Conservation (phyloP, 2,329 filamentous ascomycete genomes). For the Fusarium penzigii region DNA sequence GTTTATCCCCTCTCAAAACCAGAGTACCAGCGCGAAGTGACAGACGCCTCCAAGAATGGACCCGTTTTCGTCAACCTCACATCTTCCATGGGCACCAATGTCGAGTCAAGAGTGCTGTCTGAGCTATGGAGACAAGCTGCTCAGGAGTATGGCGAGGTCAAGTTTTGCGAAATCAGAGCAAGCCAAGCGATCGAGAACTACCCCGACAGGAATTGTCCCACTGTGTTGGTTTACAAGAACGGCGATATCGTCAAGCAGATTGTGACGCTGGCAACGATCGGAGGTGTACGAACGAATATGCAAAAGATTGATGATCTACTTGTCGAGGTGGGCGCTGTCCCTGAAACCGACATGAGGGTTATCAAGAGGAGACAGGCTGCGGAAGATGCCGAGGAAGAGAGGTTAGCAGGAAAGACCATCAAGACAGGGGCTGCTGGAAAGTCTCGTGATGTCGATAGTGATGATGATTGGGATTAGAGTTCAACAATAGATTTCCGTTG, state of each 20-base stretch:
- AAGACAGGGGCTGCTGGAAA: conserved; percentile 51
- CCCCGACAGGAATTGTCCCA: conserved; percentile 91
- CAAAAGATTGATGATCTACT: conserved; percentile 79
- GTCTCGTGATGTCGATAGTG: conserved; percentile 48
- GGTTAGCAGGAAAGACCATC: conserved; percentile 50
- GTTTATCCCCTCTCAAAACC: conserved; percentile 95
- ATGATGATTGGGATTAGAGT: conserved; percentile 63
- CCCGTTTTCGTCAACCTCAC: conserved; percentile 79
- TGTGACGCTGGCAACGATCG: conserved; percentile 81
- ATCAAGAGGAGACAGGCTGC: conserved; percentile 60
- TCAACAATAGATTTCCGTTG: neutral
- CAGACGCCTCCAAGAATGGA: conserved; percentile 76
- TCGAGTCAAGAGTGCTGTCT: conserved; percentile 79
- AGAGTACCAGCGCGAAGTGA: conserved; percentile 89
- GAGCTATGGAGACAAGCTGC: conserved; percentile 88
- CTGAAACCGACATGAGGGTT: conserved; percentile 76
- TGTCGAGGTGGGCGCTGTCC: conserved; percentile 78
- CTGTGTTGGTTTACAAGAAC: conserved; percentile 88
- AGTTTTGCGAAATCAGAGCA: conserved; percentile 94
- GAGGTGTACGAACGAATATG: conserved; percentile 70
- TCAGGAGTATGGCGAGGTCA: conserved; percentile 85
- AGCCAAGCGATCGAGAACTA: conserved; percentile 96
- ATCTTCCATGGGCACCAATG: conserved; percentile 74
- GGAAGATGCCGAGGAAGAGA: conserved; percentile 62
- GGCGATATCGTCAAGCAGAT: conserved; percentile 90